Base-by-base conservation (phyloP, 352 stramenopile species). In the Phytophthora nicotianae region DNA sequence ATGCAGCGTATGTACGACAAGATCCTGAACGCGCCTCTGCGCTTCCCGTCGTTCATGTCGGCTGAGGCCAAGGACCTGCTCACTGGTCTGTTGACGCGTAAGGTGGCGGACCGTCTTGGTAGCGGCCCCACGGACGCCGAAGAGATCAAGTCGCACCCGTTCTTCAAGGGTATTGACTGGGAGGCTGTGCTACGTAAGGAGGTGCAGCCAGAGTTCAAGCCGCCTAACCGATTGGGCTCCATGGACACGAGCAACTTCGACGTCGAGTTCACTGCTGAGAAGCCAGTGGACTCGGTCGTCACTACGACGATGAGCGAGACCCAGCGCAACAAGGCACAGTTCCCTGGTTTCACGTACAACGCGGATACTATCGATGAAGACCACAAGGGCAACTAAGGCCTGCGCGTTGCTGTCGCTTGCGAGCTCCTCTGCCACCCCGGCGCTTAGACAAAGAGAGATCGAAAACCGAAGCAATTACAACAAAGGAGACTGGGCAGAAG, bases 201-300 rank as follows among this genome's bases (percentile, higher is more conserved):
- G 67, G 75, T 97, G 42, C 74, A 87, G 50, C 91, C 94, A 0
- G 90, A 97, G 68, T 98, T 97, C 71, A 96, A 97, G 74, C 89
- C 91, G 45, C 90, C 89, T 37, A 92, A 93, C 74, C 79, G 82
- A 45, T 77, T 95, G 62, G 88, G 88, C 35, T 94, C 84, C 49
- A 92, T 96, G 63, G 93, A 98, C 75, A 97, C 91, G 53, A 93
- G 87, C 75, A 98, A 98, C 74, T 97, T 98, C 62, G 85, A 97
- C 67, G 79, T 97, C 42, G 92, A 98, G 58, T 98, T 98, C 62
- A 98, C 94, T 52, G 78, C 69, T 42, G 91, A 98, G 63, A 94
- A 93, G 54, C 89, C 94, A 8, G 88, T 95, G 46, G 88, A 96
- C 70, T 96, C 88, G 41, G 88, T 96, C 45, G 88, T 96, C 62